Percentiles rank a stretch among this genome's conserved stretches.
These are phyloP conservation scores for Zygosaccharomyces pseudorouxii DNA, from an alignment of 805 yeast species.

Conservation along the genomic window DNA sequence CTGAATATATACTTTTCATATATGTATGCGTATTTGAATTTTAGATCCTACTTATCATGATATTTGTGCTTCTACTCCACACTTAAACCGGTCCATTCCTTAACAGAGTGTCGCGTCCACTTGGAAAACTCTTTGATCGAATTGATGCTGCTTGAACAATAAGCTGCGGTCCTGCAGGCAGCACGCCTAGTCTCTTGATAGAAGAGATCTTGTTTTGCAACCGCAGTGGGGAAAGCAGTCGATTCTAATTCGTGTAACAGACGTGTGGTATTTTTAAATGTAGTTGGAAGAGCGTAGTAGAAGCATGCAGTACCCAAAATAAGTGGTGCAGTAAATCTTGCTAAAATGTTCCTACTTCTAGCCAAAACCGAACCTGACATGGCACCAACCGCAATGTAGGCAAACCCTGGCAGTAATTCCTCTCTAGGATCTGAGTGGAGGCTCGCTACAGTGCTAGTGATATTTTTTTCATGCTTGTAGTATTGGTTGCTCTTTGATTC, in stretches of 20 bases:
- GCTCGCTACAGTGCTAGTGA: constrained; percentile 47
- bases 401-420: constrained; percentile 52
- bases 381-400: constrained; percentile 51
- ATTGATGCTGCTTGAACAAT: neutral
- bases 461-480: constrained; percentile 46
- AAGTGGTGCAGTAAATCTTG: constrained; percentile 48
- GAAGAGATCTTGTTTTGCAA: constrained; percentile 25
- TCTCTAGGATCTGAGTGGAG: constrained; percentile 52
- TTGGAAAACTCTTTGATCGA: constrained; percentile 1
- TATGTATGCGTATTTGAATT: neutral
- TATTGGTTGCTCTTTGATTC: constrained; percentile 43
- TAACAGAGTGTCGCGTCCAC: constrained; percentile 11
- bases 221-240: constrained; percentile 27
- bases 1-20: neutral
- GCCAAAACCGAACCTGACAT: constrained; percentile 58
- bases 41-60: neutral
- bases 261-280: constrained; percentile 46
- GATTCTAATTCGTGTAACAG: constrained; percentile 49
- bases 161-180: constrained; percentile 2
- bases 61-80: constrained; percentile 9
- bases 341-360: constrained; percentile 46
- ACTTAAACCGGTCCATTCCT: constrained; percentile 26
- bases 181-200: constrained; percentile 9
- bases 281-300: constrained; percentile 52
- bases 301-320: constrained; percentile 50